Evolutionary conservation across 2,329 filamentous ascomycete genomes (phyloP).

Genomic region (Ambrosiella xylebori): DNA sequence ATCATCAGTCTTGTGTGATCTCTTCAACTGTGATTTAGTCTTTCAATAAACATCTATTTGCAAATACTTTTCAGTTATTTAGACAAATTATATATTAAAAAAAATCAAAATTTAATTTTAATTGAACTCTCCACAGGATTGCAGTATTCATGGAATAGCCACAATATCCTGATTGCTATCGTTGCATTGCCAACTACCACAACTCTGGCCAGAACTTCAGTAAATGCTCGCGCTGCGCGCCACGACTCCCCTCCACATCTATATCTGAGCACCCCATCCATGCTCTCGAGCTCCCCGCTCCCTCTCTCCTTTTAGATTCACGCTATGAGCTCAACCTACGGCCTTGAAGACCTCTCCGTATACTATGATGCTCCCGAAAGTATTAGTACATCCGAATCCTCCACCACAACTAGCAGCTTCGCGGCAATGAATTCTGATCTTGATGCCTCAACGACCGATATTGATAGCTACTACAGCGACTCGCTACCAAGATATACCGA

Average conservation of each 20-base stretch:
- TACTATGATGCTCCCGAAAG: constrained; percentile 7
- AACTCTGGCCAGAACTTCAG: neutral
- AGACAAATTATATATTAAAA: neutral
- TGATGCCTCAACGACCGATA: neutral
- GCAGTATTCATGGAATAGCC: neutral
- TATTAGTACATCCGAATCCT: neutral
- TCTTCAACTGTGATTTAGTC: neutral
- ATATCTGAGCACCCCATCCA: neutral
- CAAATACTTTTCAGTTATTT: neutral
- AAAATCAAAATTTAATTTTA: neutral
- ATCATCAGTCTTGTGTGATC: neutral
- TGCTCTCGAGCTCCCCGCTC: neutral
- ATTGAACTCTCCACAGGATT: neutral
- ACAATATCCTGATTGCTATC: neutral
- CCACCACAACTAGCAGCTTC: neutral
- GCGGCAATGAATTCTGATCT: neutral
- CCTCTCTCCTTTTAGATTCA: neutral
- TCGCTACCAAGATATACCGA: neutral
- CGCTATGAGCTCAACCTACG: neutral
- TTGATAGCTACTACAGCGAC: constrained; percentile 6
- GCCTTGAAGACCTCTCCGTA: constrained; percentile 2
- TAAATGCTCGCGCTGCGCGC: neutral
- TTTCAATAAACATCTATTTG: neutral
- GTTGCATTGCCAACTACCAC: neutral
- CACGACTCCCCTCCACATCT: neutral